Evolutionary conservation across 2,329 filamentous ascomycete species (phyloP).

Genomic region (Aspergillus sp.): DNA sequence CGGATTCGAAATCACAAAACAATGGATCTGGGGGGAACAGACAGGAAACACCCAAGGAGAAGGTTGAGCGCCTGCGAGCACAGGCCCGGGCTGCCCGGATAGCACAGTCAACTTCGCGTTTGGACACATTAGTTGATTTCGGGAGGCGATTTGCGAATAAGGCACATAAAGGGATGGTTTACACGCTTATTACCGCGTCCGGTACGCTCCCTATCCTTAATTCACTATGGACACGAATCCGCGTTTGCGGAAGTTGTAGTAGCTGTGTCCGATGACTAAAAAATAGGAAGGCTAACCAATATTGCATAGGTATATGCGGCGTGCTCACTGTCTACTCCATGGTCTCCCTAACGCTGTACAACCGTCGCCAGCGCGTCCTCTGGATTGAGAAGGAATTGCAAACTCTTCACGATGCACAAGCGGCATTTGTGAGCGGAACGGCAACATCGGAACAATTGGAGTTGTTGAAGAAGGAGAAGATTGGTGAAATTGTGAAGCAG

Average conservation of each 20-base stretch:
- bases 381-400: slow-evolving; percentile 56
- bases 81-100: slow-evolving; percentile 67
- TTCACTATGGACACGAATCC: neutral
- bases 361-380: slow-evolving; percentile 62
- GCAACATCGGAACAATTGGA: slow-evolving; percentile 44
- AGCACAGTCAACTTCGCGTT: slow-evolving; percentile 56
- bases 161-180: slow-evolving; percentile 60
- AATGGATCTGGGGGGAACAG: slow-evolving; percentile 25
- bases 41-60: slow-evolving; percentile 66
- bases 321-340: slow-evolving; percentile 64
- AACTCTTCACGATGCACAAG: slow-evolving; percentile 42
- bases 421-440: slow-evolving; percentile 41
- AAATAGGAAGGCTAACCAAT: slow-evolving; percentile 1
- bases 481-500: slow-evolving; percentile 42
- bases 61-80: slow-evolving; percentile 66
- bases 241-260: neutral
- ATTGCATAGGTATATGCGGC: slow-evolving; percentile 54
- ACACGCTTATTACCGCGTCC: slow-evolving; percentile 61
- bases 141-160: slow-evolving; percentile 60
- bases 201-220: slow-evolving; percentile 44
- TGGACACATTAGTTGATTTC: slow-evolving; percentile 55
- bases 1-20: slow-evolving; percentile 13
- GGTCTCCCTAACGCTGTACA: slow-evolving; percentile 67
- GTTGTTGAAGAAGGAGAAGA: slow-evolving; percentile 46
- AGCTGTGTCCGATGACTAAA: neutral